Base-by-base conservation (phyloP, 2,329 filamentous ascomycete genomes). In the Fusarium liriodendri region DNA sequence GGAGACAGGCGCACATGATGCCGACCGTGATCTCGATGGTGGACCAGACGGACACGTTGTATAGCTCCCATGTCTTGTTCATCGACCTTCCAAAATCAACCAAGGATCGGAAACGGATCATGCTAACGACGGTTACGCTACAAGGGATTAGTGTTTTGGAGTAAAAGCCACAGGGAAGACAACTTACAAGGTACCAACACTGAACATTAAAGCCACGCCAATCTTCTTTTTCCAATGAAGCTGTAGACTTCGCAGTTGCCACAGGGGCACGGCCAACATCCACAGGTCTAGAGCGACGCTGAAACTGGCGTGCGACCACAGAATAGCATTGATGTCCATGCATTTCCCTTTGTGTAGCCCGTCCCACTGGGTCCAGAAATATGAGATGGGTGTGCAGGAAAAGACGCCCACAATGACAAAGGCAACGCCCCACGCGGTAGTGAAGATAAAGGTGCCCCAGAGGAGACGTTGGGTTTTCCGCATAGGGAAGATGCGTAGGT, bases 351-450 rank as follows among this genome's bases (percentile, higher is more conserved):
- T 35, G 47, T 84, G 82, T 67, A 84, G 74, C 3, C 84, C 85
- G 47, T 87, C 85, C 88, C 88, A 90, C n/a, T 78, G 78, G 0
- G 78, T 83, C 89, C 89, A 90, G 73, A 85, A 86, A 66, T 82
- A 85, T 10, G 75, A 77, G 32, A 89, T 80, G 0, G 88, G 88
- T 20, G 67, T 77, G 78, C 87, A 89, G 67, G 87, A 83, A 58
- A 88, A 86, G 13, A 87, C 74, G 10, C 79, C 82, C 3, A 82
- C 76, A 6, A 87, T 50, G 33, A 83, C 70, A 66, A 85, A 88
- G 1, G 77, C 71, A 22, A 84, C 5, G 5, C 84, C 83, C 69
- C 80, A 84, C 0, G 80, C 9, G 1, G 78, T 42, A 64, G 81
- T 82, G 66, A 85, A 77, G 35, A 71, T 76, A 35, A 86, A 74